Evolutionary conservation across 192 early-diverging fungal genomes (phyloP).

Genomic region (Coemansia sp.): DNA sequence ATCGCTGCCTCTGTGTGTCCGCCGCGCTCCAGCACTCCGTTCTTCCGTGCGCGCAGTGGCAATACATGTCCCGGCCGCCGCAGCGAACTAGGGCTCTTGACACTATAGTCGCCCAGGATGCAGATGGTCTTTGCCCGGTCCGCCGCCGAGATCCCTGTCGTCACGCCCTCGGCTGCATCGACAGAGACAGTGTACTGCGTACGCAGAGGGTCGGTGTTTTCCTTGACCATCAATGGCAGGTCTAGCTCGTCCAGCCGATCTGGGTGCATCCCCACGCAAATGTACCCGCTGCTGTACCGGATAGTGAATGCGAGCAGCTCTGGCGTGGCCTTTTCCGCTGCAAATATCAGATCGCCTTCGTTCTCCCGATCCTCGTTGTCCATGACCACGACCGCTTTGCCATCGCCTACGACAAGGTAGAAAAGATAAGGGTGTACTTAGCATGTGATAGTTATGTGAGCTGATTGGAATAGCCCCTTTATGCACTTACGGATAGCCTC

Average conservation of each 20-base stretch:
- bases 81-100: conserved; percentile 70
- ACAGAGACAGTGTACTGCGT: conserved; percentile 96
- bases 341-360: conserved; percentile 98
- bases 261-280: conserved; percentile 84
- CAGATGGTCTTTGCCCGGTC: conserved; percentile 84
- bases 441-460: not conserved
- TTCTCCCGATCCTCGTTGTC: conserved; percentile 99
- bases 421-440: not conserved
- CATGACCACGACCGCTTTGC: conserved; percentile 89
- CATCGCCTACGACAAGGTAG: conserved; percentile 57
- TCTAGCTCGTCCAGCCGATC: conserved; percentile 83
- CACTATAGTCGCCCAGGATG: conserved; percentile 73
- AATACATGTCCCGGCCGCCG: conserved; percentile 93
- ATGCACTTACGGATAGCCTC: conserved; percentile 49
- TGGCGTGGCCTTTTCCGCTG: conserved; percentile 90
- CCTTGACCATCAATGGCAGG: conserved; percentile 93
- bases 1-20: conserved; percentile 96
- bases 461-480: not conserved
- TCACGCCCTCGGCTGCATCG: conserved; percentile 83
- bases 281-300: conserved; percentile 91
- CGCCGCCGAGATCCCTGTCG: conserved; percentile 94
- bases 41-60: conserved; percentile 81
- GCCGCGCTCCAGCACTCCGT: conserved; percentile 82
- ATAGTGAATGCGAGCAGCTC: conserved; percentile 96
- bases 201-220: conserved; percentile 87